A percentile compares a stretch with the other conserved stretches of the same genome.
These are phyloP conservation scores for Orychophragmus violaceus DNA, from an alignment of 345 rosid genomes.

Conservation along the genomic window DNA sequence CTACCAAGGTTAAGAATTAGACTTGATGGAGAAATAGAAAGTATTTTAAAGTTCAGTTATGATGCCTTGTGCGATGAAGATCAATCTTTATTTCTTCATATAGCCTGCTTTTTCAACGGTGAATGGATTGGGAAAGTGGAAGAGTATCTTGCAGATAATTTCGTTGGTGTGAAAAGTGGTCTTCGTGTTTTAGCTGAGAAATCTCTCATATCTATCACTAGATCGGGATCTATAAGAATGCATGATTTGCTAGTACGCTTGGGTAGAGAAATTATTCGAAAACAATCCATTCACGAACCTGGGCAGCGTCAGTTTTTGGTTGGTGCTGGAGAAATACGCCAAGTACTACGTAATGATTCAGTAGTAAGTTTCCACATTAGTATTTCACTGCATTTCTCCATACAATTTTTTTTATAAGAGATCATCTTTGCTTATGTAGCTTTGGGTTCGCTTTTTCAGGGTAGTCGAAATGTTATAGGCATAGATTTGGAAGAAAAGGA, in stretches of 20 bases:
- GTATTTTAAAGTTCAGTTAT: conserved; percentile 21
- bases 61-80: conserved; percentile 20
- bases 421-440: not conserved
- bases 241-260: conserved; percentile 30
- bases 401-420: not conserved
- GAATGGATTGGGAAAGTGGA: not conserved
- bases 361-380: conserved; percentile 10
- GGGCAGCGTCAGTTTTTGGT: conserved; percentile 22
- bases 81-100: conserved; percentile 25
- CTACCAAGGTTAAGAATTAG: conserved; percentile 8
- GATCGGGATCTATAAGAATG: not conserved
- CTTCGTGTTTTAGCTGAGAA: conserved; percentile 15
- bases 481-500: not conserved
- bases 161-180: not conserved
- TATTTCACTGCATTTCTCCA: not conserved
- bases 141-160: not conserved
- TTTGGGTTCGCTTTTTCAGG: conserved; percentile 12
- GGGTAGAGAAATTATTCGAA: conserved; percentile 23
- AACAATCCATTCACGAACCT: conserved; percentile 14
- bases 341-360: not conserved
- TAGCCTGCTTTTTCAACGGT: conserved; percentile 24
- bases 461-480: conserved; percentile 8
- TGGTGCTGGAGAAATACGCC: conserved; percentile 12
- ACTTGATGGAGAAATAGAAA: conserved; percentile 11
- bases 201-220: conserved; percentile 9